Evolutionary conservation across 345 rosid genomes (phyloP), one percentile per base, ranked within the genome.

Genomic region (Sisymbrium altissimum): DNA sequence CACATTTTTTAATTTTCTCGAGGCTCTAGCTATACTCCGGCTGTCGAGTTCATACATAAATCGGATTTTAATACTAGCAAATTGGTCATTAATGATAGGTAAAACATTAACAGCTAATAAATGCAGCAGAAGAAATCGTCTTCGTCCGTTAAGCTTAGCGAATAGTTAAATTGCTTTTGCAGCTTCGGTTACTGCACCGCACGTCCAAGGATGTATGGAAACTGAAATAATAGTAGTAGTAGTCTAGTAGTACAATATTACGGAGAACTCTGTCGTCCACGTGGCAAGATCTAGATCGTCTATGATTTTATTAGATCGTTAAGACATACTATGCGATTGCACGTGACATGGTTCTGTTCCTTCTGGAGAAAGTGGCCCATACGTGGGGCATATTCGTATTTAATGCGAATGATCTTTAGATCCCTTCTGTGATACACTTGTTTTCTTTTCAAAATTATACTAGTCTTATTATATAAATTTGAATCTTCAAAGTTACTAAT

Each of bases 331-430:
- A 53, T 41, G 40, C 33, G 63, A 48, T 9, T 65, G 64, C 72
- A 71, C 69, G 68, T 70, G 80, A 76, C 66, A 17, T 54, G 45
- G 71, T 62, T 54, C 58, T 65, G 35, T 29, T 64, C 52, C 56
- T 33, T 65, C 18, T 69, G 19, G 25, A 70, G 66, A 63, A 76
- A 76, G 80, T 76, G 75, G 75, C 75, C 70, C 75, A 63, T 76
- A 76, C 80, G 75, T 76, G 80, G 79, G 75, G 71, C 71, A 70
- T 70, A 70, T 63, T 70, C 80, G 52, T 70, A 70, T 70, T 76
- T 63, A 76, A 44, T 63, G 66, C 80, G 53, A 69, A 55, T 69
- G 49, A 62, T 68, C 75, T 64, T 27, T 75, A 69, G 65, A 76
- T 76, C 58, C 69, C 79, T 68, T 76, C 3, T 54, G 17, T 14